phyloP scores from a whole-genome alignment of 106 monocot genomes.

The Platanthera zijinensis region DNA sequence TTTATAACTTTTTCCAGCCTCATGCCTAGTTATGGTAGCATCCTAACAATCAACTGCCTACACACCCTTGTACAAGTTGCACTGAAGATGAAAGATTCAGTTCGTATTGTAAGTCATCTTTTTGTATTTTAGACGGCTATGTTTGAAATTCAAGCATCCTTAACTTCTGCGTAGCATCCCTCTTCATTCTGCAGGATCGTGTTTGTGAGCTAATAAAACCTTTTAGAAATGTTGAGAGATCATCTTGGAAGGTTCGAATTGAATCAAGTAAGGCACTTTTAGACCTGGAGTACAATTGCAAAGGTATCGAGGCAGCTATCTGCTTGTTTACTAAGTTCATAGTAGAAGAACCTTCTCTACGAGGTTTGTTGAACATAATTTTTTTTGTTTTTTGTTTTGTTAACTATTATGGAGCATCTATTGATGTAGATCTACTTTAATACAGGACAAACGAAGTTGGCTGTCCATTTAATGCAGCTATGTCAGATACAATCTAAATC shows the following conservation, averaged over 20 bases:
- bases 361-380: conserved; percentile 37
- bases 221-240: conserved; percentile 40
- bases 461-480: conserved; percentile 65
- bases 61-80: conserved; percentile 73
- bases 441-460: conserved; percentile 78
- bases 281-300: conserved; percentile 66
- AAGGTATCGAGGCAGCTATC: conserved; percentile 70
- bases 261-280: conserved; percentile 79
- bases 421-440: conserved; percentile 1
- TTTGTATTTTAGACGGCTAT: neutral
- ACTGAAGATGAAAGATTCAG: conserved; percentile 43
- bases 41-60: conserved; percentile 83
- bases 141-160: neutral
- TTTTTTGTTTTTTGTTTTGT: neutral
- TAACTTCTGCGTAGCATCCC: neutral
- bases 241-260: conserved; percentile 65
- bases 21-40: conserved; percentile 83
- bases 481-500: conserved; percentile 64
- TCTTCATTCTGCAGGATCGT: conserved; percentile 36
- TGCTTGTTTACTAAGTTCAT: conserved; percentile 55
- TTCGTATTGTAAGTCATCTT: conserved; percentile 47
- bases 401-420: neutral
- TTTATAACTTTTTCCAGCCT: conserved; percentile 32
- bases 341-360: conserved; percentile 54
- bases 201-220: conserved; percentile 59